Evolutionary conservation across 495 filamentous ascomycete species (phyloP), one percentile per base, ranked within the genome.

Genomic region (Penicillium angulare): DNA sequence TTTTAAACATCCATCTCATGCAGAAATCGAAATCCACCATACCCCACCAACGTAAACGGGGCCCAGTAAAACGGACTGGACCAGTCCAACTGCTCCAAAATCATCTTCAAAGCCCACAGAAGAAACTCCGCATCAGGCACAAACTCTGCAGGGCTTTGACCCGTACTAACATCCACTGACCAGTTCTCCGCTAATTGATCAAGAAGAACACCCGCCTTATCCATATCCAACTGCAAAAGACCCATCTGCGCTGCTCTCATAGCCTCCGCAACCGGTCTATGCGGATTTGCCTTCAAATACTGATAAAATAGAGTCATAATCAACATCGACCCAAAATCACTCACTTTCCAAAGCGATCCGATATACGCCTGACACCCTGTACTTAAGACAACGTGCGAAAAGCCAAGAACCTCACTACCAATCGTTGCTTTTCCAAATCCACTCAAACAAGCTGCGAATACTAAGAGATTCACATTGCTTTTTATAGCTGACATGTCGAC

Each of bases 1-100:
- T 24, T 12, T n/a, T n/a, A n/a, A n/a, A n/a, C 33, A 40, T 38
- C 27, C 13, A 12, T 3, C 1, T 42, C 34, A 46, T 50, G 39
- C 69, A 82, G 18, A 29, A 67, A 60, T 10, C 54, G 42, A 23
- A 67, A 67, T 2, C 57, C 58, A 7, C 63, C 63, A 55, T 64
- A 62, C 16, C 61, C 61, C 29, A 64, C 53, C 36, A 66, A 20
- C 3, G 50, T 51, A 49, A 64, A 66, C 5, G 63, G 55, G 3
- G 61, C 63, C 63, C 63, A 66, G 22, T 55, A 66, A 26, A 64
- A 62, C 0, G 61, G 63, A 27, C 61, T 66, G 0, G 50, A 39
- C 63, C 60, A 64, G 33, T 66, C 63, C 33, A 66, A 24, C 35
- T 64, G 57, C 13, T 33, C 29, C 1, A 66, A 22, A 16, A 59